A percentile compares a stretch with the other conserved stretches of the same genome.
Conservation (phyloP, 2,329 filamentous ascomycete genomes). For the Neopestalotiopsis sp. region DNA sequence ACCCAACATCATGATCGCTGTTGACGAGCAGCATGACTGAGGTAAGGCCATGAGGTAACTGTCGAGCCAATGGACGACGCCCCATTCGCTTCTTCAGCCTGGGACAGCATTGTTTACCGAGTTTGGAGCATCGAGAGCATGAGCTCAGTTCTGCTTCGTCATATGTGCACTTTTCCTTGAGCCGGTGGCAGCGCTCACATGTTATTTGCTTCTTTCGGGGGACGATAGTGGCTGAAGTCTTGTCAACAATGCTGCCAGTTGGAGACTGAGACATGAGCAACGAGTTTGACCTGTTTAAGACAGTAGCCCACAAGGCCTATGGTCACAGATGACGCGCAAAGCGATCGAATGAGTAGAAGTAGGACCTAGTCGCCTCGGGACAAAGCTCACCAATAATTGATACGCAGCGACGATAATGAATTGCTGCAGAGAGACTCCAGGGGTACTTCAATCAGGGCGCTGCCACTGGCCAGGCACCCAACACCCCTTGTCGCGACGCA, state of each 20-base stretch:
- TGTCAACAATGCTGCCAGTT: background rate
- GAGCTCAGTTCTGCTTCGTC: background rate
- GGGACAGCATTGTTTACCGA: conserved; percentile 12
- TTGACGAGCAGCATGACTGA: conserved; percentile 10
- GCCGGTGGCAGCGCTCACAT: conserved; percentile 18
- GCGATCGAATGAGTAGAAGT: too few species aligned
- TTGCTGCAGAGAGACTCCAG: too few species aligned
- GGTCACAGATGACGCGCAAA: too few species aligned
- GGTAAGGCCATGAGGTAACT: conserved; percentile 9
- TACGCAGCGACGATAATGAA: too few species aligned
- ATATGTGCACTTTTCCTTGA: conserved; percentile 18
- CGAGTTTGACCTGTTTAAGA: too few species aligned
- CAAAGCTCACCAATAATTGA: too few species aligned
- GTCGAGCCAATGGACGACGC: conserved; percentile 8
- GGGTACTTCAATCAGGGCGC: too few species aligned
- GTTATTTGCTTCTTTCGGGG: background rate
- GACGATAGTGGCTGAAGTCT: background rate
- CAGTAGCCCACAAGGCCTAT: too few species aligned
- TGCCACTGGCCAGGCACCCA: too few species aligned
- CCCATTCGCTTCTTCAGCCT: conserved; percentile 15
- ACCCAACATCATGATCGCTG: background rate
- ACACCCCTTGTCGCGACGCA: too few species aligned
- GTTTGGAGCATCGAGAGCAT: conserved; percentile 9
- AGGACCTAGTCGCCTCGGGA: too few species aligned
- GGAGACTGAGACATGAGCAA: background rate